phyloP scores from a whole-genome alignment of 1,284 basidiomycete genomes.

The Apiotrichum brassicae region DNA sequence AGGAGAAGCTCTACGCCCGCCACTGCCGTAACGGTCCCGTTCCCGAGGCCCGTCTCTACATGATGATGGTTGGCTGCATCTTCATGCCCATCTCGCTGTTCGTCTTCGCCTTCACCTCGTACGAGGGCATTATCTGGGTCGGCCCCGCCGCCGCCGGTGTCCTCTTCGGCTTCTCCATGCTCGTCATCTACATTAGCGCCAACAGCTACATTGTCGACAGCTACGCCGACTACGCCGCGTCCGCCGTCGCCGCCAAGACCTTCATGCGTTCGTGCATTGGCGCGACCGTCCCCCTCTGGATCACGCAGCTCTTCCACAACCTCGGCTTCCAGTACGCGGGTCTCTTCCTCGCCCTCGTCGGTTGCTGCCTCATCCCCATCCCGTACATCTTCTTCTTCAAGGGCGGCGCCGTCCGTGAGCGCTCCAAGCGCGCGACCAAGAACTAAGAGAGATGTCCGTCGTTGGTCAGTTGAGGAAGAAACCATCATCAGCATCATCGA shows the following conservation, averaged over 20 bases:
- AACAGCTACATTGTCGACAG: conserved; percentile 42
- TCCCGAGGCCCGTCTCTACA: conserved; percentile 34
- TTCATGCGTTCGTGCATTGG: conserved; percentile 49
- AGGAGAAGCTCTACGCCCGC: conserved; percentile 36
- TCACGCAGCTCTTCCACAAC: conserved; percentile 18
- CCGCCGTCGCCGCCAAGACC: conserved; percentile 51
- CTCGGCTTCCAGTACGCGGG: conserved; percentile 35
- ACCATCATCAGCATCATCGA: no score
- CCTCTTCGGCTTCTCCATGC: conserved; percentile 36
- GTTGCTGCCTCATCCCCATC: conserved; percentile 27
- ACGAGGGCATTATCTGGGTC: conserved; percentile 34
- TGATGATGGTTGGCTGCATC: conserved; percentile 35
- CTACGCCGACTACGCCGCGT: conserved; percentile 36
- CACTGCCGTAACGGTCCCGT: conserved; percentile 18
- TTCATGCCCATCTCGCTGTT: conserved; percentile 47
- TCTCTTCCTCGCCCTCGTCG: conserved; percentile 34
- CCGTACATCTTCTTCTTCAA: conserved; percentile 42
- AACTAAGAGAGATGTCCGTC: background rate
- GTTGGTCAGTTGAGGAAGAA: no score
- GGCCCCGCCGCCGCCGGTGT: conserved; percentile 30
- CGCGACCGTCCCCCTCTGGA: conserved; percentile 38
- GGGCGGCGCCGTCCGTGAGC: conserved; percentile 25
- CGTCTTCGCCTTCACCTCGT: conserved; percentile 43
- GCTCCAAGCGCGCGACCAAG: conserved; percentile 24
- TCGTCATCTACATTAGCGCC: conserved; percentile 42